A percentile compares a stretch with the other conserved stretches of the same genome.
Conservation (phyloP, 1,284 basidiomycete species). For the Ustilago hordei region DNA sequence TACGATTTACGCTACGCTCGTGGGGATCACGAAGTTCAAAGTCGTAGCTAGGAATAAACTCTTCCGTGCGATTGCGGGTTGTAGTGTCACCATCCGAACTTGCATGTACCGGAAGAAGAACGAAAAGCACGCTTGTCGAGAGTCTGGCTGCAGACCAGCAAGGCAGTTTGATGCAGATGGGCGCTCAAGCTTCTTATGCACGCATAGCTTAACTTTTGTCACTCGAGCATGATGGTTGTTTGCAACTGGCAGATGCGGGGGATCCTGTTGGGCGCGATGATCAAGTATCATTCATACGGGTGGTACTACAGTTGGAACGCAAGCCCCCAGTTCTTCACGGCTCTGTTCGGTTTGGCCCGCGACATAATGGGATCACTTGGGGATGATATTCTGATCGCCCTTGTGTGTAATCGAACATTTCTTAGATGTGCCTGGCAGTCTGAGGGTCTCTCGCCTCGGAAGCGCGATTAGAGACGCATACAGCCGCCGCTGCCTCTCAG, state of each 20-base stretch:
- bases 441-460: neutral
- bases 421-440: slow-evolving; percentile 2
- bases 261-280: neutral
- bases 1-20: slow-evolving; percentile 20
- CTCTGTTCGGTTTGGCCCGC: neutral
- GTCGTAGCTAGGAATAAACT: slow-evolving; percentile 26
- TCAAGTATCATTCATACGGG: neutral
- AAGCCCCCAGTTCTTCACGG: too few species aligned
- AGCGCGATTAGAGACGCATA: neutral
- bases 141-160: too few species aligned
- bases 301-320: neutral
- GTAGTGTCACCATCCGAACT: neutral
- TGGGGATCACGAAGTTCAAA: slow-evolving; percentile 35
- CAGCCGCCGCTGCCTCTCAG: neutral
- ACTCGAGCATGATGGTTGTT: neutral
- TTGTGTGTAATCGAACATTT: neutral
- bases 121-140: neutral
- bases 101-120: neutral
- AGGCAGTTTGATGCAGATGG: neutral
- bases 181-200: neutral
- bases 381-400: neutral
- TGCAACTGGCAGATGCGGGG: neutral
- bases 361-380: neutral
- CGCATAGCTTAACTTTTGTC: neutral
- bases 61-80: slow-evolving; percentile 2